Conservation (phyloP, 768 basidiomycete species). For the Pleurotus tuoliensis region DNA sequence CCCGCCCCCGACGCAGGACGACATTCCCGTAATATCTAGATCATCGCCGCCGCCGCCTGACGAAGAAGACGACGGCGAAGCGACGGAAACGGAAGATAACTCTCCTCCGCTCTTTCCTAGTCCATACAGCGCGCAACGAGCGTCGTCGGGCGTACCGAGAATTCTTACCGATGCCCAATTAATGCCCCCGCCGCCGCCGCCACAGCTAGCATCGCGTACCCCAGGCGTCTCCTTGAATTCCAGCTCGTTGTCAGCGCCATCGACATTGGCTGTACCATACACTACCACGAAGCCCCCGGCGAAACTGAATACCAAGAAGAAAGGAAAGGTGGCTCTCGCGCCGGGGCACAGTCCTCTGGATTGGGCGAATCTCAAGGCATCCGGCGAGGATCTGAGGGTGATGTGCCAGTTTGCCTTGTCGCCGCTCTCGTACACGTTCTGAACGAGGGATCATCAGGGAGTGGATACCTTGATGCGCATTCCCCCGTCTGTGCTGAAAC, state of each 20-base stretch:
- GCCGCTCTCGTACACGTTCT: constrained; percentile 11
- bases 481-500: constrained; percentile 70
- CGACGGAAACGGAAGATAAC: constrained; percentile 43
- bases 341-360: constrained; percentile 92
- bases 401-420: constrained; percentile 16
- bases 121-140: constrained; percentile 67
- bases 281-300: constrained; percentile 57
- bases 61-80: constrained; percentile 39
- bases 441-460: constrained; percentile 46
- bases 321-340: constrained; percentile 81
- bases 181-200: constrained; percentile 55
- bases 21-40: constrained; percentile 23
- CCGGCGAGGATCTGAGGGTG: constrained; percentile 77
- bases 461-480: constrained; percentile 65
- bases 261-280: constrained; percentile 55
- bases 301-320: constrained; percentile 46
- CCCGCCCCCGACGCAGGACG: background rate
- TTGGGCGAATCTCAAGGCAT: constrained; percentile 87
- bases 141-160: constrained; percentile 25
- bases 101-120: constrained; percentile 72
- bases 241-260: constrained; percentile 17
- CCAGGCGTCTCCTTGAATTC: constrained; percentile 26
- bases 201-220: constrained; percentile 36
- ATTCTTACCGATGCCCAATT: constrained; percentile 43
- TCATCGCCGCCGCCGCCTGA: constrained; percentile 39